A percentile compares a stretch with the other conserved stretches of the same genome.
phyloP scores from a whole-genome alignment of 768 basidiomycete species.

The Lactarius pseudohatsudake region DNA sequence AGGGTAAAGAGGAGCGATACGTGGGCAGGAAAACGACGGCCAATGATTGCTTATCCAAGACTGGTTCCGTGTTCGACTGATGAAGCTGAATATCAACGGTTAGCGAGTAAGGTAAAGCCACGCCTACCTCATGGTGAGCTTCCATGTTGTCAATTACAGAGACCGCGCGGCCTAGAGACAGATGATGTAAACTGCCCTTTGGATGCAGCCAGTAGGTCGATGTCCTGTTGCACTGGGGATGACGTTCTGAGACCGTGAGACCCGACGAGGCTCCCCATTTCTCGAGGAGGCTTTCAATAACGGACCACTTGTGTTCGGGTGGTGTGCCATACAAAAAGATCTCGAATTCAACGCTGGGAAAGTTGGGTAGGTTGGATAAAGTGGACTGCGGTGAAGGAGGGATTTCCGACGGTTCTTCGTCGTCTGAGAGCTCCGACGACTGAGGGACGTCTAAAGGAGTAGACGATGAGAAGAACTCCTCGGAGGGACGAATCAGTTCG shows the following conservation, averaged over 20 bases:
- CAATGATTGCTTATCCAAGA: slow-evolving; percentile 52
- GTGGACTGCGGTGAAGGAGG: slow-evolving; percentile 25
- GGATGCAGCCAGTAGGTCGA: slow-evolving; percentile 31
- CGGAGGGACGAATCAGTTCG: slow-evolving; percentile 58
- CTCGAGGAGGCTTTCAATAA: slow-evolving; percentile 58
- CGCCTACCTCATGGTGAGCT: slow-evolving; percentile 39
- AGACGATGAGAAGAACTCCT: slow-evolving; percentile 43
- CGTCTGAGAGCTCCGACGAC: slow-evolving; percentile 28
- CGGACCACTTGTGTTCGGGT: slow-evolving; percentile 57
- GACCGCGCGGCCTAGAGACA: slow-evolving; percentile 36
- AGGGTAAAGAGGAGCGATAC: slow-evolving; percentile 37
- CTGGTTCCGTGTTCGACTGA: slow-evolving; percentile 43
- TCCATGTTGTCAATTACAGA: slow-evolving; percentile 43
- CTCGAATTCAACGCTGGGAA: slow-evolving; percentile 47
- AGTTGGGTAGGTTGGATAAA: slow-evolving; percentile 31
- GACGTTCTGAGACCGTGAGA: slow-evolving; percentile 29
- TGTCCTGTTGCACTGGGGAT: slow-evolving; percentile 30
- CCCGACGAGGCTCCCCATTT: slow-evolving; percentile 47
- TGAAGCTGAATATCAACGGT: slow-evolving; percentile 41
- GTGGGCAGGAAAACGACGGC: slow-evolving; percentile 69
- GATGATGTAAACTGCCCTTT: slow-evolving; percentile 34
- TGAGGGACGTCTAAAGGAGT: slow-evolving; percentile 38
- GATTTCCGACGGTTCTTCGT: slow-evolving; percentile 20
- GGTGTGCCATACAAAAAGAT: slow-evolving; percentile 68
- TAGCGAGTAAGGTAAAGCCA: slow-evolving; percentile 32